Percentiles rank a stretch among this genome's conserved stretches.
phyloP scores from a whole-genome alignment of 78 protist genomes.

The Goniomonas avonlea region DNA sequence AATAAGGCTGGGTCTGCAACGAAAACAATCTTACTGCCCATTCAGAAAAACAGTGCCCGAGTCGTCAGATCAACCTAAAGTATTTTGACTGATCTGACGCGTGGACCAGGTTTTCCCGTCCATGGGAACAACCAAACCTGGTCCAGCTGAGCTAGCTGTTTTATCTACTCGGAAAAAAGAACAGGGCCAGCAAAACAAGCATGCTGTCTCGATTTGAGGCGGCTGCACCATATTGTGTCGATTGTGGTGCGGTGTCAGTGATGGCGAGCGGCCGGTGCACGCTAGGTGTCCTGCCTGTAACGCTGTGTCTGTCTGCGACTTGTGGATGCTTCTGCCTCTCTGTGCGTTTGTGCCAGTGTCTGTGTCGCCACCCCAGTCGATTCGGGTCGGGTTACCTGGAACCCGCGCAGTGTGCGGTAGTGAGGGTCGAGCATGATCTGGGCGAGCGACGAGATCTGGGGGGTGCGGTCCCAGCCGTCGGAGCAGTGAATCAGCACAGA shows the following conservation, averaged over 20 bases:
- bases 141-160: too few relatives aligned
- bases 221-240: too few relatives aligned
- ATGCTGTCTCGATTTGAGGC: too few relatives aligned
- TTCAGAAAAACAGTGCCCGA: background rate
- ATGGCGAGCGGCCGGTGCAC: background rate
- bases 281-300: background rate
- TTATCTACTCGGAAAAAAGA: too few relatives aligned
- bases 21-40: background rate
- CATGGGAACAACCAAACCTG: too few relatives aligned
- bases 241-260: background rate
- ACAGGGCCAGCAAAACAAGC: too few relatives aligned
- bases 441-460: conserved; percentile 42
- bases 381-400: background rate
- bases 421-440: conserved; percentile 41
- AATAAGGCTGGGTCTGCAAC: background rate
- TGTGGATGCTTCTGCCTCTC: background rate
- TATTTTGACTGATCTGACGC: too few relatives aligned
- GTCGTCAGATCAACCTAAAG: background rate
- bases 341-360: background rate
- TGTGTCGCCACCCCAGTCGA: background rate
- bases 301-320: background rate
- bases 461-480: conserved; percentile 56
- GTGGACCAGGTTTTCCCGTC: too few relatives aligned
- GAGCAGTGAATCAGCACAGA: conserved; percentile 24
- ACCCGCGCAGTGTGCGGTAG: conserved; percentile 44